Evolutionary conservation across 208 protist genomes (phyloP), one percentile per base, ranked within the genome.

Genomic region (Endotrypanum monterogeii): DNA sequence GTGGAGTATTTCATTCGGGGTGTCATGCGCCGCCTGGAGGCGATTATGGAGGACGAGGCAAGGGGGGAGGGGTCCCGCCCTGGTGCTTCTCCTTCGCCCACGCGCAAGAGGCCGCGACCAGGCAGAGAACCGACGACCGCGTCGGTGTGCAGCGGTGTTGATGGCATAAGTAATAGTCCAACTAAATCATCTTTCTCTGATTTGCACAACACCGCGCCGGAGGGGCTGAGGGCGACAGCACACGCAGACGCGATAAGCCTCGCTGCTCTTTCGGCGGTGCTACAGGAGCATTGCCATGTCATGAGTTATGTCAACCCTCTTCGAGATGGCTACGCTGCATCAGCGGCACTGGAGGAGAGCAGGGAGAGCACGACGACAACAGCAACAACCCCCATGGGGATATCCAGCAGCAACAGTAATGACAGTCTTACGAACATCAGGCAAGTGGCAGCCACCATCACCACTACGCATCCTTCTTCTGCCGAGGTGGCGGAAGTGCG

Each of bases 291-390:
- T 44, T 86, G 61, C 65, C 57, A 60, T 7, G 67, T 32, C 28
- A 61, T 80, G n/a, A 37, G 57, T 4, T 86, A 86, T 68, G 61
- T 55, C 16, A 86, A 83, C 71, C 82, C 77, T 2, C 23, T 70
- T 50, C 11, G 20, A 12, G n/a, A 54, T 4, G 12, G n/a, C 62
- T 11, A n/a, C 44, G n/a, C 44, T 48, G 39, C 62, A n/a, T 39
- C 69, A 9, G 37, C 25, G 2, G 46, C 74, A 30, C 58, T 44
- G 23, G 67, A 67, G 6, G 74, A 60, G 32, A 41, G 56, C 63
- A 55, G 35, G 16, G 39, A 66, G 35, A 78, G 58, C 73, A 69
- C 25, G 11, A 56, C 41, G 16, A 68, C 60, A 3, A 68, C 51
- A 1, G 67, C 44, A 25, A 51, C 65, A 12, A 52, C 54, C 23